Evolutionary conservation across 2,329 filamentous ascomycete genomes (phyloP).

Genomic region (Trichoderma sp.): DNA sequence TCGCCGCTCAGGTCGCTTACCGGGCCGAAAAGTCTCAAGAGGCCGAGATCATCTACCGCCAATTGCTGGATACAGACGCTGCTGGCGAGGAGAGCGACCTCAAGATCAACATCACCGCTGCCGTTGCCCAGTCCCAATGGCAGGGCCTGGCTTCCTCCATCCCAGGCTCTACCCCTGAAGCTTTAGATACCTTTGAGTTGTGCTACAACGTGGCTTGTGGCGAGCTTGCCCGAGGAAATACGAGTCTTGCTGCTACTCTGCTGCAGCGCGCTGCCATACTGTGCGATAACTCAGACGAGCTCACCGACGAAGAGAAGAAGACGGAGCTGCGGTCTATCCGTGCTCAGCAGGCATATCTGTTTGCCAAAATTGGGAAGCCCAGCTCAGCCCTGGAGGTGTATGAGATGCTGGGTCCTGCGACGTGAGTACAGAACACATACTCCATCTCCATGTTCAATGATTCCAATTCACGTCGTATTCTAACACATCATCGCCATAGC

Average conservation of each 20-base stretch:
- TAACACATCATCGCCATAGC: not conserved
- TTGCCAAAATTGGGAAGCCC: conserved; percentile 61
- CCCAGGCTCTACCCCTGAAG: conserved; percentile 49
- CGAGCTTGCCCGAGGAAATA: conserved; percentile 66
- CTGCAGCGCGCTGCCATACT: conserved; percentile 67
- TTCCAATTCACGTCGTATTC: not conserved
- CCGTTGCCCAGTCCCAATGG: conserved; percentile 72
- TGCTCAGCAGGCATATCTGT: conserved; percentile 72
- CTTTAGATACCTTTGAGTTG: conserved; percentile 74
- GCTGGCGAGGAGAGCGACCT: conserved; percentile 64
- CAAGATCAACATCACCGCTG: conserved; percentile 70
- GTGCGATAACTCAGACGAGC: conserved; percentile 70
- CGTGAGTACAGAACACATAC: conserved; percentile 47
- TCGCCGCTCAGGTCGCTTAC: conserved; percentile 68
- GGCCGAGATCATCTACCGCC: conserved; percentile 60
- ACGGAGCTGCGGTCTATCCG: conserved; percentile 72
- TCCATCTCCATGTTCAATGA: not conserved
- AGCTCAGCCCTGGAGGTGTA: conserved; percentile 64
- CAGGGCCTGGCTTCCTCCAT: conserved; percentile 43
- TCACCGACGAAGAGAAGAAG: conserved; percentile 70
- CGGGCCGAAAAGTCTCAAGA: conserved; percentile 69
- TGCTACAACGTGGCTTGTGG: conserved; percentile 77
- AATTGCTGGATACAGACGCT: conserved; percentile 48
- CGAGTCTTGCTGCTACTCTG: conserved; percentile 61
- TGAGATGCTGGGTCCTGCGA: conserved; percentile 56